Evolutionary conservation across 306 rosid species (phyloP).

Genomic region (Lotus japonicus): DNA sequence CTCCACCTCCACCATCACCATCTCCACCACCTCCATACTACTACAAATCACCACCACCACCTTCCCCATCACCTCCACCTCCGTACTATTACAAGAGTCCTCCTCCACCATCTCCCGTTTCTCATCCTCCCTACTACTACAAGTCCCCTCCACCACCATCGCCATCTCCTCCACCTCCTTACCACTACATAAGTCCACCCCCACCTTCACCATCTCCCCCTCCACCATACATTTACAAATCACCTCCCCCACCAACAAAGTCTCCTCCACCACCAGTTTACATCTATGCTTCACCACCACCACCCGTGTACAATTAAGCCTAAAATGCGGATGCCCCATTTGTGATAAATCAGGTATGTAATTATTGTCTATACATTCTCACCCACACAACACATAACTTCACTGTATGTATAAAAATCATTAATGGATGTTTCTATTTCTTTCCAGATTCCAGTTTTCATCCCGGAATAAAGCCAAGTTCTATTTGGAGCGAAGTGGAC

Average conservation of each 20-base stretch:
- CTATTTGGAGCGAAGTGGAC: conserved; percentile 29
- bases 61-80: conserved; percentile 35
- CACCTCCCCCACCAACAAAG: conserved; percentile 47
- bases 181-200: conserved; percentile 52
- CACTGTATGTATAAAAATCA: neutral
- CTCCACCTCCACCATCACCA: conserved; percentile 35
- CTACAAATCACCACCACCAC: conserved; percentile 47
- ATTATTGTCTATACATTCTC: neutral
- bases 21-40: conserved; percentile 35
- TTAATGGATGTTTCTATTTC: neutral
- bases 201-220: conserved; percentile 51
- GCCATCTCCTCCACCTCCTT: conserved; percentile 53
- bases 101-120: conserved; percentile 43
- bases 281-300: conserved; percentile 61
- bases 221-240: conserved; percentile 49
- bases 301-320: conserved; percentile 44
- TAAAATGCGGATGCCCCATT: neutral
- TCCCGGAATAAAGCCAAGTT: conserved; percentile 58
- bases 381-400: neutral
- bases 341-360: conserved; percentile 55
- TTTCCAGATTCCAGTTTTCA: conserved; percentile 56
- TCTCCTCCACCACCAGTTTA: conserved; percentile 46
- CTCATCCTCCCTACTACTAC: conserved; percentile 42
- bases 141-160: conserved; percentile 60
- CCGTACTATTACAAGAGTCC: conserved; percentile 40